Base-by-base conservation (phyloP, 345 rosid species). In the Isatis tinctoria region DNA sequence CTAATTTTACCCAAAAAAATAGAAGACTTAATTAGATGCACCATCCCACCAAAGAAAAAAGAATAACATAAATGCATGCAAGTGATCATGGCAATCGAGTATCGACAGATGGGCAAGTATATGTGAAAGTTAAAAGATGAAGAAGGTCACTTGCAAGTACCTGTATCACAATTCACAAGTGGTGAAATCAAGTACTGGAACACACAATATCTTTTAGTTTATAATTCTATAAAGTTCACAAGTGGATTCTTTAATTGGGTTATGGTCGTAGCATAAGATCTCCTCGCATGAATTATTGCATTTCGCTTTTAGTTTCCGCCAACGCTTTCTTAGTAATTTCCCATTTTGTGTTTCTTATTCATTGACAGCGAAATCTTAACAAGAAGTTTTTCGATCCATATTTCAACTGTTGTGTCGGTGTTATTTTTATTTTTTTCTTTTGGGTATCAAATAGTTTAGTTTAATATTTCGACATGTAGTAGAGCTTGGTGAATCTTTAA, bases 391-490 rank as follows among this genome's bases (percentile, higher is more conserved):
- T 20, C 24, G 48, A 51, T 60, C 24, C 57, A 51, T 60, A 40
- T 60, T 33, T 67, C 57, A 68, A 22, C 24, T 32, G 63, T 75
- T 48, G 49, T 68, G 79, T 75, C 74, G 67, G 73, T 28, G 41
- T 24, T 57, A 8, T 54, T 54, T 8, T 28, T 56, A 1, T 40
- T 3, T 4, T 16, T 14, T 22, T 5, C 10, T 8, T 39, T n/a
- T 3, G 11, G 37, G 33, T 63, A 2, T 28, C 3, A 40, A 39
- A 39, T 61, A 40, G 8, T 14, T 40, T 40, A 39, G n/a, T 39
- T 13, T 63, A 16, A 10, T n/a, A 44, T 49, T 17, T 14, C 17
- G 36, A 20, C 53, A 8, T 47, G 20, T 26, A 33, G 32, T 59
- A 13, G 11, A 57, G 33, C 5, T 58, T 43, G n/a, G 18, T 69